Base-by-base conservation (phyloP, 352 stramenopile species). In the Thalassiosira exigua region DNA sequence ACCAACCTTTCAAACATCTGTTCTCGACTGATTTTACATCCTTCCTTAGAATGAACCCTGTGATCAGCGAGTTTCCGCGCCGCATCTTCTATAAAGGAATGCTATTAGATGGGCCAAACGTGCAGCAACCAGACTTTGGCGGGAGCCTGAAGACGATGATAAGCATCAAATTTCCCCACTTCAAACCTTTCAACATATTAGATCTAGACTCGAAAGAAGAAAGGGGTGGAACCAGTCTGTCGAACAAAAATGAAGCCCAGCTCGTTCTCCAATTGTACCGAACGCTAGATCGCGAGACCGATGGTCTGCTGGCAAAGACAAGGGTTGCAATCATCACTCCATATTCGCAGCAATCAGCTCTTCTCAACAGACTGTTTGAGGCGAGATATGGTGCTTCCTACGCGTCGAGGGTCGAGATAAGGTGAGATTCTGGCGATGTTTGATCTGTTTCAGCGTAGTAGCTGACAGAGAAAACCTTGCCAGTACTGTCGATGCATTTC, bases 61-160 rank as follows among this genome's bases (percentile, higher is more conserved):
- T 95, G 60, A 94, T 99, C 51, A 95, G 95, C 17, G 95, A 98
- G n/a, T 99, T 99, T 73, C 97, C 97, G 3, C 98, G 96, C 5
- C 94, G 96, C 39, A 96, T 95, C 27, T 99, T 99, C 85, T 99
- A 99, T 75, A 95, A 92, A 48, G 96, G 86, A 19, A 81, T 82
- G 30, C 62, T 94, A 11, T 12, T 84, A 2, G 87, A 94, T 80
- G 87, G 82, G 21, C 75, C 79, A 17, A 93, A 92, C 73, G 88
- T 93, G 2, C 68, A 67, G 33, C 62, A 87, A 32, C 50, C 75
- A 1, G 66, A 82, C 14, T 93, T 90, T 61, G 90, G 88, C 7
- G 87, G 87, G 51, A 74, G 72, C 17, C 60, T 93, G 1, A 79
- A 82, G 33, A 48, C 42, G n/a, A 48, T 53, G n/a, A 26, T 93